Percentiles rank a stretch among this genome's conserved stretches.
Evolutionary conservation across 768 basidiomycete genomes (phyloP).

Genomic region (Epithele typhae): DNA sequence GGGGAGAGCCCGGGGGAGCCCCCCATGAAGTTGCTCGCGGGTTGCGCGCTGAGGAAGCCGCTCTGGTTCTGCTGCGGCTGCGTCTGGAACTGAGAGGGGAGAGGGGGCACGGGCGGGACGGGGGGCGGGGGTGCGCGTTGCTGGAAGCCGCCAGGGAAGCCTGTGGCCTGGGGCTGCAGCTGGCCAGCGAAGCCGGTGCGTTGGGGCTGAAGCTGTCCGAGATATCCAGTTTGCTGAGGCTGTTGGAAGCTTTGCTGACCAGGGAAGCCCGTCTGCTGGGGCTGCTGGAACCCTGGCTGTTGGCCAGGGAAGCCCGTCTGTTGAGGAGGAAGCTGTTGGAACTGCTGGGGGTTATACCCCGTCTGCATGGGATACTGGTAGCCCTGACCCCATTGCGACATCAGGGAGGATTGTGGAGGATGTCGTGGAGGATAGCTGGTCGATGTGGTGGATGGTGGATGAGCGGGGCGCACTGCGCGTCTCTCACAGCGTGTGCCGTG

Average conservation of each 20-base stretch:
- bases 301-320: slow-evolving; percentile 26
- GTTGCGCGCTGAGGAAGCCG: slow-evolving; percentile 41
- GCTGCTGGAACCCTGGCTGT: slow-evolving; percentile 46
- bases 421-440: too few species aligned
- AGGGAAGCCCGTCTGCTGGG: slow-evolving; percentile 56
- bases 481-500: too few species aligned
- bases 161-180: slow-evolving; percentile 32
- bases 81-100: slow-evolving; percentile 60
- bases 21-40: slow-evolving; percentile 47
- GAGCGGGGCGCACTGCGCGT: too few species aligned
- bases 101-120: slow-evolving; percentile 62
- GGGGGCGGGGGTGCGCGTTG: slow-evolving; percentile 49
- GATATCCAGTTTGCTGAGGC: slow-evolving; percentile 60
- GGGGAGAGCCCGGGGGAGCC: slow-evolving; percentile 48
- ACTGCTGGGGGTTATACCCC: slow-evolving; percentile 52
- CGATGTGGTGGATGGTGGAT: too few species aligned
- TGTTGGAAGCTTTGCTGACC: slow-evolving; percentile 25
- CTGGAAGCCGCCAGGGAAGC: slow-evolving; percentile 32
- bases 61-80: slow-evolving; percentile 37
- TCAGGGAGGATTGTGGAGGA: slow-evolving; percentile 26
- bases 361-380: slow-evolving; percentile 77
- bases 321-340: slow-evolving; percentile 51
- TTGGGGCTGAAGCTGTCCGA: slow-evolving; percentile 46
- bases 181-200: slow-evolving; percentile 47
- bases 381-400: slow-evolving; percentile 76